phyloP scores from a whole-genome alignment of 129 eudicot species.

The Scalesia atractyloides region DNA sequence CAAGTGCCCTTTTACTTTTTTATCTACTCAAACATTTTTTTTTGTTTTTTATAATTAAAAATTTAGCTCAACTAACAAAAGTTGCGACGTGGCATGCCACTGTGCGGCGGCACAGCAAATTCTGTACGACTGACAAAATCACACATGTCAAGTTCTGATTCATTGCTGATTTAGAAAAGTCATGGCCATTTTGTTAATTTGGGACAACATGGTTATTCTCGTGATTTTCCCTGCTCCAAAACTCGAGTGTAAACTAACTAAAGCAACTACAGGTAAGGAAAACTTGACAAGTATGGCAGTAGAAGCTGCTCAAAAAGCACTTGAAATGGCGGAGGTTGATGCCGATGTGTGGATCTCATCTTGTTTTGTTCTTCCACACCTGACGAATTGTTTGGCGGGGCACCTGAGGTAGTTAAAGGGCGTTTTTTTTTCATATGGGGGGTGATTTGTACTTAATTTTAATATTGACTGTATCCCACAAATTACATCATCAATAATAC shows the following conservation, averaged over 20 bases:
- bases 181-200: too few species aligned
- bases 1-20: too few species aligned
- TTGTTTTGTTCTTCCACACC: conserved; percentile 78
- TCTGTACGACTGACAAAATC: too few species aligned
- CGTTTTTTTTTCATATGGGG: not conserved
- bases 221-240: not conserved
- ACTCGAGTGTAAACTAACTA: not conserved
- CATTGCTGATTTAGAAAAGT: too few species aligned
- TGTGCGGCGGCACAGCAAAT: too few species aligned
- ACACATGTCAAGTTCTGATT: too few species aligned
- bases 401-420: conserved; percentile 38
- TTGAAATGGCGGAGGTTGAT: conserved; percentile 75
- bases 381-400: conserved; percentile 78
- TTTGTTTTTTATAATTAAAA: too few species aligned
- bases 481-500: not conserved
- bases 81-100: too few species aligned
- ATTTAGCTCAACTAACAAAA: too few species aligned
- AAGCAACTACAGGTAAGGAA: conserved; percentile 59
- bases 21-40: too few species aligned
- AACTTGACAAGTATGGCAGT: conserved; percentile 68
- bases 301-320: conserved; percentile 82
- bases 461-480: not conserved
- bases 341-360: conserved; percentile 81
- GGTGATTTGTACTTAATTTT: not conserved
- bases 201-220: too few species aligned